phyloP scores from a whole-genome alignment of 345 rosid species.

The Gossypium australe region DNA sequence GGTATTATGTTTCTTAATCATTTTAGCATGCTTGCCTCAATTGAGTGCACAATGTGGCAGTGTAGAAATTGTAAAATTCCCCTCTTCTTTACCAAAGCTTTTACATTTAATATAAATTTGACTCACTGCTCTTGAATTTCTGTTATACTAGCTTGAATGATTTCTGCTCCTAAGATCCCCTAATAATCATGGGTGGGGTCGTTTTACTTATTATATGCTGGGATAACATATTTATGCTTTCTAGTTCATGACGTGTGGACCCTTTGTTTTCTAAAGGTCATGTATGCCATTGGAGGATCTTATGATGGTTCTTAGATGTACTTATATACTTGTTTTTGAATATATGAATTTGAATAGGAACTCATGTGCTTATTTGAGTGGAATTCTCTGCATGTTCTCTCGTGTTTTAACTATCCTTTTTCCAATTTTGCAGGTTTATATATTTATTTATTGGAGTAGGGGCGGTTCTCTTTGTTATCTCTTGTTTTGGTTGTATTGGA shows the following conservation, averaged over 20 bases:
- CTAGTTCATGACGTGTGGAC: neutral
- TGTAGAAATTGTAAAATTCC: neutral
- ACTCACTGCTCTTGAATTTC: neutral
- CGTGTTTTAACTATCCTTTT: conserved; percentile 7
- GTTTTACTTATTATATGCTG: neutral
- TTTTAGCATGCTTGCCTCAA: neutral
- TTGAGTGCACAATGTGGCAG: neutral
- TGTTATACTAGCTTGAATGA: neutral
- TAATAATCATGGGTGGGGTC: neutral
- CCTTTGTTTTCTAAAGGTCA: neutral
- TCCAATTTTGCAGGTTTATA: conserved; percentile 71
- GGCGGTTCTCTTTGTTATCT: conserved; percentile 66
- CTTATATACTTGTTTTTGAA: neutral
- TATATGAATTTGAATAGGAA: neutral
- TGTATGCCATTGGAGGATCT: neutral
- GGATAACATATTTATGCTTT: neutral
- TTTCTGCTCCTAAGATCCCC: neutral
- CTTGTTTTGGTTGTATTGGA: conserved; percentile 89
- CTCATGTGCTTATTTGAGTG: neutral
- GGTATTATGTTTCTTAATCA: neutral
- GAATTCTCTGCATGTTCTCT: neutral
- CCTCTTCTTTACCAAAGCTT: neutral
- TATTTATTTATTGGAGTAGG: conserved; percentile 86
- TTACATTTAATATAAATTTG: neutral
- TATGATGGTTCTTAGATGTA: neutral